Evolutionary conservation across 208 protist genomes (phyloP), one percentile per base, ranked within the genome.

Genomic region (Acanthamoeba lenticulata): DNA sequence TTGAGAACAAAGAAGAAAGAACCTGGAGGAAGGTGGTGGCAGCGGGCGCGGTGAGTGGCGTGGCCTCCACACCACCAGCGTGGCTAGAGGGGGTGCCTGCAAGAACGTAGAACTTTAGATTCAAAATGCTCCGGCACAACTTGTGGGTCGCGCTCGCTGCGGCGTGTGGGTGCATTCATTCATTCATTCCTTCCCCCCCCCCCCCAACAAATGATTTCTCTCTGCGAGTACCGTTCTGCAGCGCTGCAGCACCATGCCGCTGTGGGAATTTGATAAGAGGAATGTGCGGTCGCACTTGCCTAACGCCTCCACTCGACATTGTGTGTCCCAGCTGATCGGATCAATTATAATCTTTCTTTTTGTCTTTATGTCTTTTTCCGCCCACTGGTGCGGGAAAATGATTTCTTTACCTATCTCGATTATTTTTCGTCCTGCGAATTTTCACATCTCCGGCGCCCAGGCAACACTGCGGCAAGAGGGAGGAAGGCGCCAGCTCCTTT

Each of bases 181-280:
- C 21, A 27, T 60, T 27, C 21, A 27, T 60, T 60, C 21, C 11
- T 60, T 60, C n/a, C n/a, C n/a, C n/a, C n/a, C n/a, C n/a, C n/a
- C n/a, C n/a, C n/a, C n/a, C n/a, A n/a, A n/a, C n/a, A n/a, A n/a
- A n/a, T n/a, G n/a, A n/a, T n/a, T n/a, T n/a, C n/a, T n/a, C n/a
- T n/a, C n/a, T n/a, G 36, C 29, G 69, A 38, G 38, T 36, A 86
- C 77, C 77, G 3, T 86, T 27, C 27, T 86, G 77, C 9, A 86
- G 44, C 21, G 67, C 29, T 4, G 27, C 45, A 21, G 44, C 77
- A n/a, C 77, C 77, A 21, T 86, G 77, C 40, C 77, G 38, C 45
- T 86, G 77, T 13, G 77, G 77, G 34, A 86, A 86, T 29, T 86
- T 86, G 44, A 86, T 86, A 13, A 86, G 7, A 44, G 77, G 77